These are phyloP conservation scores for Cryptosporidium viatorum DNA, from an alignment of 169 alveolate genomes.

Conservation along the genomic window DNA sequence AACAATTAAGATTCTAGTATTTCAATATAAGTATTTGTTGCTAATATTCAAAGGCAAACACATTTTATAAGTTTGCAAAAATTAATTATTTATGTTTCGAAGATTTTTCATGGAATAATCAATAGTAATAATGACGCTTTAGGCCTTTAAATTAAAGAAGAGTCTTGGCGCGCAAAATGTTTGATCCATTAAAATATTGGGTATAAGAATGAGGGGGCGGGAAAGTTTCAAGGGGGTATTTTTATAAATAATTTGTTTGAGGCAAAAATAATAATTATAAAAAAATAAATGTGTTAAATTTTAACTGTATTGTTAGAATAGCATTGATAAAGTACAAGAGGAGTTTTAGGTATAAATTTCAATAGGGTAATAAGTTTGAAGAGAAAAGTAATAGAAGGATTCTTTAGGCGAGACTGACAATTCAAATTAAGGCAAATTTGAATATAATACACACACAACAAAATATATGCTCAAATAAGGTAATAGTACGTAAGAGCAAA, in stretches of 20 bases:
- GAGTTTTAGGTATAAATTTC: neutral
- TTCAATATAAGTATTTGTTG: neutral
- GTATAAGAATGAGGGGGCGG: slow-evolving; percentile 43
- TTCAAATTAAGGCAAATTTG: neutral
- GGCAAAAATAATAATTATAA: neutral
- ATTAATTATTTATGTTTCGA: neutral
- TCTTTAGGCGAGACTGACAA: neutral
- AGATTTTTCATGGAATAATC: neutral
- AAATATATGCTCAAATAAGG: slow-evolving; percentile 6
- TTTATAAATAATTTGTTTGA: neutral
- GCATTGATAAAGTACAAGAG: neutral
- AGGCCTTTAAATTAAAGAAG: neutral
- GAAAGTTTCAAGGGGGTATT: slow-evolving; percentile 15
- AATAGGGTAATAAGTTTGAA: neutral
- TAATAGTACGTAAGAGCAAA: neutral
- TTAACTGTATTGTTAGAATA: neutral
- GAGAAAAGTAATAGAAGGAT: neutral
- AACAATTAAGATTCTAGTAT: neutral
- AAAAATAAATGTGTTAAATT: neutral
- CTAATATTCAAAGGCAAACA: neutral
- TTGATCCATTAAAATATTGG: slow-evolving; percentile 5
- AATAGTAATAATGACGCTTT: neutral
- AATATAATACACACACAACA: slow-evolving; percentile 2
- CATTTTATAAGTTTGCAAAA: neutral
- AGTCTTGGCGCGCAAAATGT: neutral